Evolutionary conservation across 768 basidiomycete species (phyloP).

Genomic region (Terana coerulea): DNA sequence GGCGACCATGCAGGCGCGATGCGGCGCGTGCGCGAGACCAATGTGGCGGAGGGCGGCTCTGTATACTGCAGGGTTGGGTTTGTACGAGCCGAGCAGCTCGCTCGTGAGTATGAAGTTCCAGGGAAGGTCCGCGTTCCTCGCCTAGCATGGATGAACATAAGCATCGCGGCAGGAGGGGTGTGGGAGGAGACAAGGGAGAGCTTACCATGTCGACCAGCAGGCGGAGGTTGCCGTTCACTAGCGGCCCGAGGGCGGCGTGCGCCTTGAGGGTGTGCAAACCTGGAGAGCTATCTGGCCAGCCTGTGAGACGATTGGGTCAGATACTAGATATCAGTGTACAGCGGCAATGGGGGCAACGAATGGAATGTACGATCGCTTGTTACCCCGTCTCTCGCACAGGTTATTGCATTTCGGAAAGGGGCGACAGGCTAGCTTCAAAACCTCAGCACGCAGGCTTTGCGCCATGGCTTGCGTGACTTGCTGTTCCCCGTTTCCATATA

Average conservation of each 20-base stretch:
- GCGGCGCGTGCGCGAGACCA: constrained; percentile 33
- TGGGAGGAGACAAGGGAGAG: background rate
- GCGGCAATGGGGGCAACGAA: no score
- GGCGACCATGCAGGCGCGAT: constrained; percentile 60
- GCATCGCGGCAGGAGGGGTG: background rate
- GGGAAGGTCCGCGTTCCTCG: constrained; percentile 55
- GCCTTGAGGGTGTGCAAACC: constrained; percentile 51
- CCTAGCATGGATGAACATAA: constrained; percentile 39
- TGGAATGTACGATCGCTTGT: background rate
- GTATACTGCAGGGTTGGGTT: constrained; percentile 56
- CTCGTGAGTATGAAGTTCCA: constrained; percentile 65
- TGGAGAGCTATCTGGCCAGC: constrained; percentile 51
- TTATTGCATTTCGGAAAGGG: no score
- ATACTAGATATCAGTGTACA: no score
- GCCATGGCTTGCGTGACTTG: no score
- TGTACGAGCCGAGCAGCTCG: constrained; percentile 58
- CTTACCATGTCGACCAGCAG: constrained; percentile 58
- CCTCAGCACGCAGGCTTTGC: no score
- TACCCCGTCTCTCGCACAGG: no score
- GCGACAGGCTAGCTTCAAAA: no score
- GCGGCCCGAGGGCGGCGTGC: constrained; percentile 42
- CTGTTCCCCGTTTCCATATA: no score
- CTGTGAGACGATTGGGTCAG: no score
- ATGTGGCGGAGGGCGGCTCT: constrained; percentile 46
- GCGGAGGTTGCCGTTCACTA: constrained; percentile 64